Evolutionary conservation across 1,284 basidiomycete genomes (phyloP).

Genomic region (Ustilago bromivora): DNA sequence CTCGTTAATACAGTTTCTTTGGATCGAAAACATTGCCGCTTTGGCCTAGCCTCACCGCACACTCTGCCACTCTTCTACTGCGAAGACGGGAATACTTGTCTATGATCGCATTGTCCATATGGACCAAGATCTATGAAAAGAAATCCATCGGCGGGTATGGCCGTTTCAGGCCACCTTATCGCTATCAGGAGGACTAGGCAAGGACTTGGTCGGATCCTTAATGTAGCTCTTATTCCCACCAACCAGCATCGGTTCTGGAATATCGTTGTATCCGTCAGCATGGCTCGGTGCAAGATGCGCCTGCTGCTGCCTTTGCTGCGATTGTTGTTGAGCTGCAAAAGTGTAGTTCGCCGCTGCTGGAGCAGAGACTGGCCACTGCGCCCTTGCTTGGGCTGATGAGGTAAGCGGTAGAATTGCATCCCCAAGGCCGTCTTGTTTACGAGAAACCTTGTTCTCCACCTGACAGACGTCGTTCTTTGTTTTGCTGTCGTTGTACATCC

Average conservation of each 20-base stretch:
- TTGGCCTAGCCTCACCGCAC: no score
- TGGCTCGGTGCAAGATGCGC: slow-evolving; percentile 6
- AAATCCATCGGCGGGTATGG: neutral
- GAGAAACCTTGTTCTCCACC: slow-evolving; percentile 24
- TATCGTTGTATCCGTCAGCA: slow-evolving; percentile 38
- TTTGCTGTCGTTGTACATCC: slow-evolving; percentile 94
- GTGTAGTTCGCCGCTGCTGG: neutral
- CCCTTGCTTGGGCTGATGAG: neutral
- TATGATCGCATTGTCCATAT: neutral
- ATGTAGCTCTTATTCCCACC: slow-evolving; percentile 33
- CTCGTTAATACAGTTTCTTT: no score
- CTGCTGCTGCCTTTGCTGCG: slow-evolving; percentile 1
- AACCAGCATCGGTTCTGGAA: slow-evolving; percentile 16
- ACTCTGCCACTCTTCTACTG: no score
- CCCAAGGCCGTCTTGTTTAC: slow-evolving; percentile 12
- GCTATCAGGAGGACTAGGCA: slow-evolving; percentile 49
- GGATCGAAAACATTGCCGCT: no score
- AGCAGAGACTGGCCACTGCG: neutral
- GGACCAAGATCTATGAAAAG: neutral
- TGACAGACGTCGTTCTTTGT: slow-evolving; percentile 45
- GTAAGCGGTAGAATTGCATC: slow-evolving; percentile 18
- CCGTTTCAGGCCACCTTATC: slow-evolving; percentile 27
- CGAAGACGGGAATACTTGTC: no score
- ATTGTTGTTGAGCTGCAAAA: slow-evolving; percentile 4
- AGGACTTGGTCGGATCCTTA: slow-evolving; percentile 39